phyloP scores from a whole-genome alignment of 2,329 filamentous ascomycete genomes.

The Neoscytalidium dimidiatum region DNA sequence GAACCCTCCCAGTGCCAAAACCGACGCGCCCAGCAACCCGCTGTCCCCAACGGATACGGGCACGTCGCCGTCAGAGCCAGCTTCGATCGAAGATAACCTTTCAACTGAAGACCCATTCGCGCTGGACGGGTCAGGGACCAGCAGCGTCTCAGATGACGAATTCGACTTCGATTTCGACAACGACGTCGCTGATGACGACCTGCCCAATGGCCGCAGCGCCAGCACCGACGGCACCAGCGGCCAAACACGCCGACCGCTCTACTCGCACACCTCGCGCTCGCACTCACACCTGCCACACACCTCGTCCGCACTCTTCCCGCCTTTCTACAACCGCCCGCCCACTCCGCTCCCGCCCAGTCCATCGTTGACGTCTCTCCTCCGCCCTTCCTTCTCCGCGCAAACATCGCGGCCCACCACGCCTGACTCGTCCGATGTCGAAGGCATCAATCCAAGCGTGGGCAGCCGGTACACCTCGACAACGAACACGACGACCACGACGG shows the following conservation, averaged over 20 bases:
- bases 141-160: conserved; percentile 15
- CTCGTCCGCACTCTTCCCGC: conserved; percentile 61
- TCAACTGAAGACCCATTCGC: conserved; percentile 28
- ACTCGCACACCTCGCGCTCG: conserved; percentile 45
- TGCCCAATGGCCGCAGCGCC: background rate
- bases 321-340: conserved; percentile 96
- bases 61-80: conserved; percentile 37
- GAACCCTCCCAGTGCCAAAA: conserved; percentile 20
- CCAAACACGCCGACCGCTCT: conserved; percentile 36
- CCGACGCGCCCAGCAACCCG: conserved; percentile 23
- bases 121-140: conserved; percentile 23
- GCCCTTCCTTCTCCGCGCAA: conserved; percentile 61
- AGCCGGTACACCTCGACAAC: background rate
- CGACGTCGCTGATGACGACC: background rate
- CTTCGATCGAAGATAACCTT: conserved; percentile 41
- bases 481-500: conserved; percentile 38
- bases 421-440: conserved; percentile 84
- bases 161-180: conserved; percentile 14
- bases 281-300: conserved; percentile 46
- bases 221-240: conserved; percentile 20
- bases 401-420: conserved; percentile 81
- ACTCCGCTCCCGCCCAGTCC: conserved; percentile 92
- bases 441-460: conserved; percentile 28
- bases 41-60: conserved; percentile 25
- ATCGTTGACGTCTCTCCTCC: conserved; percentile 85